Evolutionary conservation across 805 yeast genomes (phyloP), one percentile per base, ranked within the genome.

Genomic region (Wickerhamomyces rabaulensis): DNA sequence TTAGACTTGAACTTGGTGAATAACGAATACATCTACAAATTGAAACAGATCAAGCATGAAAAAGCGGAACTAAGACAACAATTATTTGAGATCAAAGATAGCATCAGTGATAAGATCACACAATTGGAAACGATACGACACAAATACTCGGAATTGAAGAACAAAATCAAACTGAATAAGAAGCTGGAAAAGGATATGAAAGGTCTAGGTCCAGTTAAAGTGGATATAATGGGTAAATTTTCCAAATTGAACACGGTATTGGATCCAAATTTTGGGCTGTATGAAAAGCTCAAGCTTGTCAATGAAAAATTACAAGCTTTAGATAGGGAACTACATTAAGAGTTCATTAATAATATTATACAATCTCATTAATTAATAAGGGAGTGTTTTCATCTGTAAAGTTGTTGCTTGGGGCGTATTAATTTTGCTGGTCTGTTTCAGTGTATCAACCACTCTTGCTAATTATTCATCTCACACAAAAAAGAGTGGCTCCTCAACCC

Each of bases 1-100:
- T 55, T 71, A 27, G 76, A 71, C 52, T 44, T 66, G 6, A 61
- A 64, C 44, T 47, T 71, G 38, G 55, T 65, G 2, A 71, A 67
- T 51, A 64, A 68, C 39, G 52, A 61, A 20, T 52, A 68, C n/a
- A 43, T 56, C 12, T 53, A 54, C 22, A 64, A 67, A 33, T 52
- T 70, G 20, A 47, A 54, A 9, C 60, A 57, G 20, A 50, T 62
- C 6, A 66, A 61, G 43, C 42, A 42, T 12, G 54, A 57, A 15
- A 69, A 70, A 47, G 57, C 60, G 31, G 55, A 57, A 3, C 45
- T 63, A 13, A 54, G 75, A 38, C 27, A 42, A 6, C 47, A 60
- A 12, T 60, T 71, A 4, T 63, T 61, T 45, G 50, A 61, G 8
- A 47, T 58, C 1, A 54, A 70, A 17, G 52, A 61, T 22, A 55